Percentiles rank a stretch among this genome's conserved stretches.
Evolutionary conservation across 805 yeast species (phyloP).

Genomic region (Nakazawaea pomicola): DNA sequence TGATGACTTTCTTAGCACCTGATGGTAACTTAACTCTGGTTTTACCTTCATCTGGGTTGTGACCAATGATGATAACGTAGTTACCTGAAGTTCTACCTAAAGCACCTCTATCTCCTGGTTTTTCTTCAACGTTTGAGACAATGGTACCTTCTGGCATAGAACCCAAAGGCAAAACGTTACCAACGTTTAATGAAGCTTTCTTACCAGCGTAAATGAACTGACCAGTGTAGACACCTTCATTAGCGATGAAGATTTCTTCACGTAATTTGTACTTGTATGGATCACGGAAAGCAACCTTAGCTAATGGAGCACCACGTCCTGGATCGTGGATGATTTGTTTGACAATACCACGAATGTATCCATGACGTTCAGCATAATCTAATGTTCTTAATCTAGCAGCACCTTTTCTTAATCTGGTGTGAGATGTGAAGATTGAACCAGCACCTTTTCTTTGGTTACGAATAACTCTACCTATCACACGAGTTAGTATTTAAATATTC

Average conservation of each 20-base stretch:
- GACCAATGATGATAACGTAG: constrained; percentile 98
- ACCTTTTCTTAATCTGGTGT: constrained; percentile 99
- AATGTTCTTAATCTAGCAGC: constrained; percentile 99
- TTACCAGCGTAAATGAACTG: constrained; percentile 99
- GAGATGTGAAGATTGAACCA: constrained; percentile 99
- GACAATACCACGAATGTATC: constrained; percentile 99
- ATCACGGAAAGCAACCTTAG: constrained; percentile 98
- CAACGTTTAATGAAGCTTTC: constrained; percentile 94
- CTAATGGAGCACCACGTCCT: constrained; percentile 99
- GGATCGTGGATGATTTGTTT: constrained; percentile 99
- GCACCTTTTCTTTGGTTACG: constrained; percentile 99
- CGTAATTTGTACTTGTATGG: constrained; percentile 98
- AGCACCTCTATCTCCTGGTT: constrained; percentile 65
- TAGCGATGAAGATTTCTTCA: constrained; percentile 98
- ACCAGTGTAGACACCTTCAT: constrained; percentile 99
- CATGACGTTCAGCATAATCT: constrained; percentile 99
- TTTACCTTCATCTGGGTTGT: constrained; percentile 98
- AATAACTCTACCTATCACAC: constrained; percentile 98
- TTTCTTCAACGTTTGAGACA: constrained; percentile 48
- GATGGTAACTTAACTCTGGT: constrained; percentile 99
- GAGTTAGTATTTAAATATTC: too few species aligned
- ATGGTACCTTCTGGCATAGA: constrained; percentile 62
- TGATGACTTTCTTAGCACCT: constrained; percentile 95
- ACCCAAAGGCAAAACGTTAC: constrained; percentile 96
- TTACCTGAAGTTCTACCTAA: constrained; percentile 99